Conservation (phyloP, 2,329 filamentous ascomycete species). For the Pyricularia pennisetigena region DNA sequence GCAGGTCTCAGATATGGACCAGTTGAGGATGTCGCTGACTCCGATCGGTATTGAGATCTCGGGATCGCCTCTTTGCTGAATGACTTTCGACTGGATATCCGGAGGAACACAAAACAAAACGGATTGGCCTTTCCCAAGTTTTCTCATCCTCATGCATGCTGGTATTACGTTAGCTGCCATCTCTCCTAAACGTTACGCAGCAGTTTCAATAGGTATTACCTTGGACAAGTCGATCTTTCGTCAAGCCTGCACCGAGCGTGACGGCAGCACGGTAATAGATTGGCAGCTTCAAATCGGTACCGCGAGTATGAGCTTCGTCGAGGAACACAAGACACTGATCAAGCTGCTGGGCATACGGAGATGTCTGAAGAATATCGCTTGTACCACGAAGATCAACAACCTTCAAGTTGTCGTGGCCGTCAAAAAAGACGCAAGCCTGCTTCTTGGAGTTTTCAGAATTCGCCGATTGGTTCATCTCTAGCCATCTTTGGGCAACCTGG, state of each 20-base stretch:
- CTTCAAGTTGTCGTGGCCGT: slow-evolving; percentile 45
- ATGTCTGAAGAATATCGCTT: slow-evolving; percentile 41
- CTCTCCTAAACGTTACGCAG: no score
- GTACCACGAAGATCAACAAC: no score
- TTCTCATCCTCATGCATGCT: slow-evolving; percentile 65
- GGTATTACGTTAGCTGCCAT: not conserved
- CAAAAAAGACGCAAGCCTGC: slow-evolving; percentile 47
- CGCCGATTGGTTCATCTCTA: slow-evolving; percentile 20
- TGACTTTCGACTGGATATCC: slow-evolving; percentile 49
- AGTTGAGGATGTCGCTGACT: slow-evolving; percentile 45
- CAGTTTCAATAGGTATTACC: slow-evolving; percentile 25
- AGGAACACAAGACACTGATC: slow-evolving; percentile 56
- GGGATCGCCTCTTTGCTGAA: slow-evolving; percentile 9
- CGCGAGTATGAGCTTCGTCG: slow-evolving; percentile 61
- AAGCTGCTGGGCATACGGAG: slow-evolving; percentile 45
- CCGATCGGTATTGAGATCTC: slow-evolving; percentile 33
- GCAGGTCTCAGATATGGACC: slow-evolving; percentile 47
- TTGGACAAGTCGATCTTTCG: slow-evolving; percentile 62
- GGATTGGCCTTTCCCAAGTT: slow-evolving; percentile 56
- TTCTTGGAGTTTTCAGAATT: slow-evolving; percentile 26
- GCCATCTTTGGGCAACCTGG: slow-evolving; percentile 43
- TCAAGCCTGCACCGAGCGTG: slow-evolving; percentile 53
- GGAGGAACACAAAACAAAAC: slow-evolving; percentile 49
- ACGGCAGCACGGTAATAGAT: slow-evolving; percentile 50
- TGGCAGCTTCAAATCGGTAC: slow-evolving; percentile 58